Base-by-base conservation (phyloP, 192 early-diverging fungal species). In the Endogone sp. region DNA sequence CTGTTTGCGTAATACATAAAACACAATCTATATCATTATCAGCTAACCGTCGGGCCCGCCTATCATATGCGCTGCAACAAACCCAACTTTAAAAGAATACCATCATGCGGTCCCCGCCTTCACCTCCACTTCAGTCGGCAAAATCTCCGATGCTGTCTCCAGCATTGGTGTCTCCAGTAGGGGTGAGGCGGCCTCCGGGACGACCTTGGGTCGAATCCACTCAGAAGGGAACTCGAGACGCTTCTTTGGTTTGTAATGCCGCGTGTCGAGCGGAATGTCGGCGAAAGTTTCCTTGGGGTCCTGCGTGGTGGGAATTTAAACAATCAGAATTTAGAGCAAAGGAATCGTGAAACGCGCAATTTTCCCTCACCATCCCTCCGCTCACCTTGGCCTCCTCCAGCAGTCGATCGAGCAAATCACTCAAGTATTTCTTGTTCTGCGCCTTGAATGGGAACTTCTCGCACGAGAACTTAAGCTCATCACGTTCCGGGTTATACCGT, bases 391-490 rank as follows among this genome's bases (percentile, higher is more conserved):
- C 75, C 68, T 91, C 88, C 30, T 81, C 65, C 24, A 91, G 63
- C 37, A 91, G 64, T 26, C 66, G 69, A 56, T 81, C 72, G 44
- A 89, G 61, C 20, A 77, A 68, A 71, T 84, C 82, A 20, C 72
- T 75, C 70, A 89, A 63, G 74, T 80, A 86, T 57, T 82, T 84
- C 67, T 83, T 83, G 75, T 88, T 88, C 57, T 88, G 86, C 13
- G 75, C 77, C 6, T 68, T 64, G 54, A 86, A 71, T 56, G 80
- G 77, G 62, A 83, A 85, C 67, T 80, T 81, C 29, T 88, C 85
- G 29, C 78, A 77, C 30, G 77, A 82, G 64, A 90, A 79, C 68
- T 80, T 84, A 60, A 88, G 69, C 63, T 81, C 70, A 10, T 82
- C 80, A 6, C 71, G 80, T 63, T 83, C 78, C n/a, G 86, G 84